These are phyloP conservation scores for Euphorbia schlechtendalii DNA, from an alignment of 441 rosid genomes.

Conservation along the genomic window DNA sequence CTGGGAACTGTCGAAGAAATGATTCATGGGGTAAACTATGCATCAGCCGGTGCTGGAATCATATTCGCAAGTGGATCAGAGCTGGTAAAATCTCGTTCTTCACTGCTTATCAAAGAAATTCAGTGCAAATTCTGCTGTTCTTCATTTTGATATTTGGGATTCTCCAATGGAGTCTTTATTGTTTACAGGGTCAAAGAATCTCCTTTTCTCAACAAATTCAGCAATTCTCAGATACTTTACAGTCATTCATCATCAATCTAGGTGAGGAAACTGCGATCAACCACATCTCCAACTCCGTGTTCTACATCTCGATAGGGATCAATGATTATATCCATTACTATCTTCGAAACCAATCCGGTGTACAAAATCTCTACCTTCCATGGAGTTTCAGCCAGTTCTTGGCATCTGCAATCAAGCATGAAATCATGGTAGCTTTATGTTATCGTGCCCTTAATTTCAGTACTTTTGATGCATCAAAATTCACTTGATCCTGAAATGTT, in stretches of 20 bases:
- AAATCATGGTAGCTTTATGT: conserved; percentile 47
- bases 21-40: conserved; percentile 84
- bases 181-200: conserved; percentile 62
- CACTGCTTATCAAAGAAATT: neutral
- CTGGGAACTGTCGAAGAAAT: conserved; percentile 47
- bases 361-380: conserved; percentile 67
- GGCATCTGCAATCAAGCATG: conserved; percentile 52
- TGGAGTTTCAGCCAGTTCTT: conserved; percentile 87
- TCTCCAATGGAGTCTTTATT: neutral
- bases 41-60: conserved; percentile 94
- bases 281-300: conserved; percentile 57
- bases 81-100: conserved; percentile 35
- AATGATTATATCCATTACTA: conserved; percentile 94
- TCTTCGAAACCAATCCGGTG: conserved; percentile 60
- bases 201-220: conserved; percentile 85
- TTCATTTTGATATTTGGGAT: neutral
- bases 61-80: conserved; percentile 87
- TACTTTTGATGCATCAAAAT: neutral
- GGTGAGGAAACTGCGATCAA: conserved; percentile 57
- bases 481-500: neutral
- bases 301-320: conserved; percentile 75
- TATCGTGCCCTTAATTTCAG: too few relatives aligned
- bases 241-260: conserved; percentile 58
- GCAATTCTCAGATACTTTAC: conserved; percentile 76
- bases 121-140: neutral